phyloP scores from a whole-genome alignment of 768 basidiomycete species.

The Nevesoporus exiguus region DNA sequence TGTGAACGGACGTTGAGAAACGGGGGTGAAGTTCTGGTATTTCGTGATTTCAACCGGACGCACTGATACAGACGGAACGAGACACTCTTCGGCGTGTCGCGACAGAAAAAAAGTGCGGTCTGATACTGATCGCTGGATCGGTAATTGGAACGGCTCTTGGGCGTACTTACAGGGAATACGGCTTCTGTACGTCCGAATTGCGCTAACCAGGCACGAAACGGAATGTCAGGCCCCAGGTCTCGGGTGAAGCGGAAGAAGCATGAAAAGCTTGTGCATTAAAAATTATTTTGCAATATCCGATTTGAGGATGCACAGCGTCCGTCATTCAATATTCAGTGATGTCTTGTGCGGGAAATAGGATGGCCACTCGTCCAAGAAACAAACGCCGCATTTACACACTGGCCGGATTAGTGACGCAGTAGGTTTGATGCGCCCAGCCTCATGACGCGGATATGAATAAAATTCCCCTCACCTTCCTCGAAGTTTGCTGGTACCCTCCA shows the following conservation, averaged over 20 bases:
- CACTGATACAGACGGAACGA: slow-evolving; percentile 6
- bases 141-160: not conserved
- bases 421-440: slow-evolving; percentile 18
- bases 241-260: slow-evolving; percentile 8
- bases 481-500: slow-evolving; percentile 1
- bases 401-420: slow-evolving; percentile 2
- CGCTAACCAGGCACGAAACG: not conserved
- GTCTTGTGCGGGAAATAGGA: slow-evolving; percentile 21
- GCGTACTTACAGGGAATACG: not conserved
- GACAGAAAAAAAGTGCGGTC: not conserved
- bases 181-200: slow-evolving; percentile 6
- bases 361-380: slow-evolving; percentile 4
- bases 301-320: slow-evolving; percentile 6
- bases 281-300: slow-evolving; percentile 6
- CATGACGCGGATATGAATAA: slow-evolving; percentile 27
- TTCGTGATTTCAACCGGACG: slow-evolving; percentile 8
- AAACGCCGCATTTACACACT: slow-evolving; percentile 9
- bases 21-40: slow-evolving; percentile 15
- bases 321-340: slow-evolving; percentile 4
- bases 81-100: not conserved
- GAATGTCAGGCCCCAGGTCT: not conserved
- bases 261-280: slow-evolving; percentile 12
- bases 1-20: slow-evolving; percentile 19
- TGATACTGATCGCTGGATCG: not conserved
- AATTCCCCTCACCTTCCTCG: slow-evolving; percentile 3